A percentile compares a stretch with the other conserved stretches of the same genome.
Evolutionary conservation across 306 rosid genomes (phyloP).

Genomic region (Lathyrus tuberosus): DNA sequence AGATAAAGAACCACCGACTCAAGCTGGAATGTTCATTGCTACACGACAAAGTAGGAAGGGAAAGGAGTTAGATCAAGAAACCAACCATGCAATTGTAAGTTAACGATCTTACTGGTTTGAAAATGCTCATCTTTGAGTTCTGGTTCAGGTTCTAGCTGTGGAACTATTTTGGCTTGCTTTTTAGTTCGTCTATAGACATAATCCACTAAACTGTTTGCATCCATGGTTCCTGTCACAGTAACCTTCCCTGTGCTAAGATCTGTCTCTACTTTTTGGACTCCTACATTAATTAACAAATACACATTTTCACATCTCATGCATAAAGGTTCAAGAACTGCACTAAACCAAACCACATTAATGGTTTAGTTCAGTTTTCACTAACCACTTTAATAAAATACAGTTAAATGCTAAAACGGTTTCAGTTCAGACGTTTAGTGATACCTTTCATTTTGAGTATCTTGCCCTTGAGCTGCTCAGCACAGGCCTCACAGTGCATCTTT

Average conservation of each 20-base stretch:
- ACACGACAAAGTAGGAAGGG: too few species aligned
- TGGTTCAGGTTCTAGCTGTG: slow-evolving; percentile 68
- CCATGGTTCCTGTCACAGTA: slow-evolving; percentile 83
- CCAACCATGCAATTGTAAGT: too few species aligned
- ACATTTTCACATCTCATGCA: slow-evolving; percentile 17
- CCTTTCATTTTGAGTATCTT: slow-evolving; percentile 93
- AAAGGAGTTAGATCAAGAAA: too few species aligned
- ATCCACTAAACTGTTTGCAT: slow-evolving; percentile 73
- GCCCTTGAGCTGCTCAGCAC: slow-evolving; percentile 80
- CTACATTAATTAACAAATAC: slow-evolving; percentile 42
- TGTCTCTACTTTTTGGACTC: slow-evolving; percentile 71
- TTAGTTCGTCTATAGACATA: slow-evolving; percentile 76
- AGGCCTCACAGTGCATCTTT: slow-evolving; percentile 93
- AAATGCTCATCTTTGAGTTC: too few species aligned
- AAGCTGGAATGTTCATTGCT: too few species aligned
- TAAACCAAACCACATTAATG: too few species aligned
- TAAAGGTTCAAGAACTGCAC: too few species aligned
- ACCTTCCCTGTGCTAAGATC: slow-evolving; percentile 74
- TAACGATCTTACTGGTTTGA: too few species aligned
- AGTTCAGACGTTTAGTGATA: neutral
- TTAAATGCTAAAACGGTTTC: too few species aligned
- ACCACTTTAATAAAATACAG: too few species aligned
- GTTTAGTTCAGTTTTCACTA: too few species aligned
- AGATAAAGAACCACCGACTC: too few species aligned
- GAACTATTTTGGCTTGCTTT: slow-evolving; percentile 78